phyloP scores from a whole-genome alignment of 768 basidiomycete species.

The Boletus pseudopeckii region DNA sequence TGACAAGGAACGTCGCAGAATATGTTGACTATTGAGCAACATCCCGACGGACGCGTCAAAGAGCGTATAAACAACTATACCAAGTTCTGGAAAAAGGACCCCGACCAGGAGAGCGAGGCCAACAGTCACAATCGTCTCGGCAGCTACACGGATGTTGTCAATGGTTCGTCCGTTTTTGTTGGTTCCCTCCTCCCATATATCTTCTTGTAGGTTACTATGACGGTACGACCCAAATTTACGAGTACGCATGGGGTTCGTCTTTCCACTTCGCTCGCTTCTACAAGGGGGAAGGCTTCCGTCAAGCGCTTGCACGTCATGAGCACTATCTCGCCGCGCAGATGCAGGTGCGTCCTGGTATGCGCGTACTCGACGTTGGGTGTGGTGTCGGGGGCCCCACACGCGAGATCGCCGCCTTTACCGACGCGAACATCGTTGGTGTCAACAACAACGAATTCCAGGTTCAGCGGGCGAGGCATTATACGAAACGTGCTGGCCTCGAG shows the following conservation, averaged over 20 bases:
- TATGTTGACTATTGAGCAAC: slow-evolving; percentile 23
- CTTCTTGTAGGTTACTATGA: slow-evolving; percentile 83
- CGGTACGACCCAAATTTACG: slow-evolving; percentile 90
- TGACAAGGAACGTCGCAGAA: neutral
- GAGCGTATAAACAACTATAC: slow-evolving; percentile 81
- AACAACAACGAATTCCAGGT: slow-evolving; percentile 99
- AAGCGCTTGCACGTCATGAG: slow-evolving; percentile 84
- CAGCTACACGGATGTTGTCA: slow-evolving; percentile 90
- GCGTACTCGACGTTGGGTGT: slow-evolving; percentile 96
- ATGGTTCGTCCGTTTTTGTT: slow-evolving; percentile 50
- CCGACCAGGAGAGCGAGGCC: slow-evolving; percentile 56
- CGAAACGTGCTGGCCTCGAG: slow-evolving; percentile 69
- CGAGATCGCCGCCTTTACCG: slow-evolving; percentile 89
- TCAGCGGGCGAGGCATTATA: slow-evolving; percentile 79
- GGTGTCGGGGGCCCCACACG: slow-evolving; percentile 97
- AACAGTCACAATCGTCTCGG: slow-evolving; percentile 73
- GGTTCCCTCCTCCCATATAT: too few species aligned
- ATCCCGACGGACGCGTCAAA: slow-evolving; percentile 56
- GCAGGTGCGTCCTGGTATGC: slow-evolving; percentile 83
- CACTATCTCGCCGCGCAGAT: slow-evolving; percentile 93
- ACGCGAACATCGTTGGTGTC: slow-evolving; percentile 77
- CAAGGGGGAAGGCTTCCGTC: slow-evolving; percentile 77
- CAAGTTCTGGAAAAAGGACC: slow-evolving; percentile 88
- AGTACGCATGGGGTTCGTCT: slow-evolving; percentile 87
- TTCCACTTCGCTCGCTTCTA: slow-evolving; percentile 99